Conservation (phyloP, 306 rosid genomes). For the Vigna trinervia region DNA sequence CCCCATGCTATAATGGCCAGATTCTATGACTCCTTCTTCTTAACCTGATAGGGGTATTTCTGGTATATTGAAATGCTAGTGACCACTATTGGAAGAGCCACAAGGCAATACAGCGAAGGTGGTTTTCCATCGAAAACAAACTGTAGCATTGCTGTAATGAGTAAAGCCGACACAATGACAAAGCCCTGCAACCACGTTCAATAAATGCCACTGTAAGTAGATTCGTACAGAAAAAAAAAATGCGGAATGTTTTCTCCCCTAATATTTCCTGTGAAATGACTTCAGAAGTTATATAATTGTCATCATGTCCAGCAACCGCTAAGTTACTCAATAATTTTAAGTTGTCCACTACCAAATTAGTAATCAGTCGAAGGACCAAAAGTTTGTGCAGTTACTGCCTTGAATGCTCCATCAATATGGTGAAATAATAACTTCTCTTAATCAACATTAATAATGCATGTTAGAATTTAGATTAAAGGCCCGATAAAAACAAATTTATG, state of each 20-base stretch:
- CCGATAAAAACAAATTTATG: constrained; percentile 21
- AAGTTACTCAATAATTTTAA: constrained; percentile 19
- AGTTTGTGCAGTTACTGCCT: constrained; percentile 14
- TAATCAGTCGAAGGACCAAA: constrained; percentile 7
- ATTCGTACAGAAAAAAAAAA: constrained; percentile 20
- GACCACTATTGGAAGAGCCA: constrained; percentile 87
- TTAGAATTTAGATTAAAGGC: constrained; percentile 16
- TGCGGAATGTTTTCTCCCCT: constrained; percentile 8
- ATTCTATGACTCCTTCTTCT: constrained; percentile 68
- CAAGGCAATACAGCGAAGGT: constrained; percentile 82
- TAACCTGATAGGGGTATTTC: constrained; percentile 78
- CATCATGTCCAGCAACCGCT: constrained; percentile 1
- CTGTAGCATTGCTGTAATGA: constrained; percentile 91
- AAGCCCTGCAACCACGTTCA: constrained; percentile 82
- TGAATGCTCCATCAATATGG: constrained; percentile 19
- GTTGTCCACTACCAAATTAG: constrained; percentile 8
- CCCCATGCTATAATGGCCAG: constrained; percentile 31
- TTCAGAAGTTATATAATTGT: constrained; percentile 5
- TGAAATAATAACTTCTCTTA: constrained; percentile 10
- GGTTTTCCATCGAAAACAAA: constrained; percentile 94
- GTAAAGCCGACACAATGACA: constrained; percentile 93
- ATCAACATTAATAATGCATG: constrained; percentile 5
- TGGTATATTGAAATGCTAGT: constrained; percentile 88
- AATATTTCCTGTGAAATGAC: constrained; percentile 30
- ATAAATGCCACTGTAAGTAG: constrained; percentile 17